Percentiles rank a stretch among this genome's conserved stretches.
Evolutionary conservation across 768 basidiomycete species (phyloP).

Genomic region (Fistulinella prunicolor): DNA sequence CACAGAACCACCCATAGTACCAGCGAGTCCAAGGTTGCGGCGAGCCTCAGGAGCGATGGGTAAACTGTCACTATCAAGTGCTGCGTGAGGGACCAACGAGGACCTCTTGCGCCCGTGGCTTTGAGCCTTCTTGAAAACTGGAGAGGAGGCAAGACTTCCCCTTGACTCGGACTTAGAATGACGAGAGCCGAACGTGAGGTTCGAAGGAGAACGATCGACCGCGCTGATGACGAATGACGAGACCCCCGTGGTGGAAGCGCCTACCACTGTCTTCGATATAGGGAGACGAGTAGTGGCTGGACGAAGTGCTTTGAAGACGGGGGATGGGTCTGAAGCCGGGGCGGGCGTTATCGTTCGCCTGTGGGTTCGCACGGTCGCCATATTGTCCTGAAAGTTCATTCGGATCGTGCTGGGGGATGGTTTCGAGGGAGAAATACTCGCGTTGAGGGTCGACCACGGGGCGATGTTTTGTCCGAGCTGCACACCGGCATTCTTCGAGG

Average conservation of each 20-base stretch:
- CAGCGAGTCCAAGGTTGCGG: constrained; percentile 58
- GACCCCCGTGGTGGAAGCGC: constrained; percentile 21
- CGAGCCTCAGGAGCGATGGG: constrained; percentile 51
- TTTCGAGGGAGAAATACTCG: constrained; percentile 38
- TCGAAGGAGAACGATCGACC: constrained; percentile 28
- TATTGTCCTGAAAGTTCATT: constrained; percentile 26
- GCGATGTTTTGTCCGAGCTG: constrained; percentile 56
- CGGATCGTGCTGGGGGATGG: constrained; percentile 20
- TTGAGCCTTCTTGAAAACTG: constrained; percentile 35
- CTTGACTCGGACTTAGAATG: constrained; percentile 31
- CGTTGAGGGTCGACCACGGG: constrained; percentile 55
- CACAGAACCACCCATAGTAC: constrained; percentile 65
- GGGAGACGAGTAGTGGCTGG: constrained; percentile 40
- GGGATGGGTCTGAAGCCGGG: constrained; percentile 55
- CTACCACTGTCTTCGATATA: constrained; percentile 15
- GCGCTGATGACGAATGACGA: constrained; percentile 25
- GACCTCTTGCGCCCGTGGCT: constrained; percentile 25
- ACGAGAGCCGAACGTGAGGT: constrained; percentile 37
- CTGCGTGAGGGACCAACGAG: constrained; percentile 15
- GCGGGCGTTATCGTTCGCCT: constrained; percentile 56
- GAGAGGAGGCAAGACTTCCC: constrained; percentile 24
- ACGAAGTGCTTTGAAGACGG: constrained; percentile 56
- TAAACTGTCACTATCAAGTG: constrained; percentile 23
- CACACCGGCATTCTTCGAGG: constrained; percentile 17
- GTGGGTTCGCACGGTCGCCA: constrained; percentile 34